These are phyloP conservation scores for Decorospora gaudefroyi DNA, from an alignment of 2,329 filamentous ascomycete genomes.

Conservation along the genomic window DNA sequence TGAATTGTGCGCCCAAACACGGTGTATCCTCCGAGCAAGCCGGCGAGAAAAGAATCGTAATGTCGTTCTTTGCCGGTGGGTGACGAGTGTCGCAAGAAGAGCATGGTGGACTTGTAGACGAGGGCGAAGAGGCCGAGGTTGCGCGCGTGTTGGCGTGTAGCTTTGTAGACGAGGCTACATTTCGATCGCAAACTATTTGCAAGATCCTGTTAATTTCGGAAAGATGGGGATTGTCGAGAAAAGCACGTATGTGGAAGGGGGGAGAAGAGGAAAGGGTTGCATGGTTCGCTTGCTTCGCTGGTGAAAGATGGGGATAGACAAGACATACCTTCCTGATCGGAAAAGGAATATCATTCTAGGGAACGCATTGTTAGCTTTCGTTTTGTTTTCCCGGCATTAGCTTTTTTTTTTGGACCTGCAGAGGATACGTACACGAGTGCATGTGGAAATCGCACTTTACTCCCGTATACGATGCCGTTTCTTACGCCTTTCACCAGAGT, in stretches of 20 bases:
- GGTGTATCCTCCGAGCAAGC: slow-evolving; percentile 85
- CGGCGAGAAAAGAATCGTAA: slow-evolving; percentile 84
- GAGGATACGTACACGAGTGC: slow-evolving; percentile 77
- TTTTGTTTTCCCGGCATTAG: slow-evolving; percentile 8
- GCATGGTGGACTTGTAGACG: slow-evolving; percentile 84
- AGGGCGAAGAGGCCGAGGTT: slow-evolving; percentile 91
- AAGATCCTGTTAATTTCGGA: slow-evolving; percentile 12
- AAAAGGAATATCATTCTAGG: slow-evolving; percentile 98
- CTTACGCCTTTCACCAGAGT: slow-evolving; percentile 88
- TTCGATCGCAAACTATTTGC: slow-evolving; percentile 71
- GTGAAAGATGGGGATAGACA: no score
- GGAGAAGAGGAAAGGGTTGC: not conserved
- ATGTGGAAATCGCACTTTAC: slow-evolving; percentile 97
- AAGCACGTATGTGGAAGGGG: not conserved
- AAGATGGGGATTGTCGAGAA: no score
- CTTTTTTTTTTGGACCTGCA: not conserved
- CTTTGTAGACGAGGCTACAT: slow-evolving; percentile 73
- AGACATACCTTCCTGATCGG: slow-evolving; percentile 79
- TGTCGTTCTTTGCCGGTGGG: slow-evolving; percentile 63
- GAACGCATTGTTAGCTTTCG: no score
- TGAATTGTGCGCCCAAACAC: slow-evolving; percentile 84
- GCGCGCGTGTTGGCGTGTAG: slow-evolving; percentile 85
- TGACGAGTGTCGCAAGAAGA: slow-evolving; percentile 67
- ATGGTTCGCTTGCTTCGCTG: no score
- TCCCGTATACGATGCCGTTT: slow-evolving; percentile 95